Evolutionary conservation across 1,284 basidiomycete genomes (phyloP).

Genomic region (Cutaneotrichosporon dermatis): DNA sequence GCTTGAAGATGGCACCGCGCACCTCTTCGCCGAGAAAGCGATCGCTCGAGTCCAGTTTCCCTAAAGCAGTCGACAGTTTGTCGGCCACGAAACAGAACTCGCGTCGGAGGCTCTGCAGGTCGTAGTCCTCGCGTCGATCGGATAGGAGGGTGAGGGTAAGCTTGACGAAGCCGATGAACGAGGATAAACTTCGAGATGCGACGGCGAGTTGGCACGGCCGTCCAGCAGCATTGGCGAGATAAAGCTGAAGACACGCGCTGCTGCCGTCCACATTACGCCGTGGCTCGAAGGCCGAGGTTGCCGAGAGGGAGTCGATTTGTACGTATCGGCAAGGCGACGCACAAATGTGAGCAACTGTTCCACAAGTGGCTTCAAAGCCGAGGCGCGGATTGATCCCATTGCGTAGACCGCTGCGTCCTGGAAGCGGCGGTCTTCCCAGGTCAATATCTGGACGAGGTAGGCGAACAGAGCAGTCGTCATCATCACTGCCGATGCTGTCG

Average conservation of each 20-base stretch:
- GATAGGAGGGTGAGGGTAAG: conserved; percentile 74
- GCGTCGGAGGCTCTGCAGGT: conserved; percentile 74
- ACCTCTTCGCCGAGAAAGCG: conserved; percentile 70
- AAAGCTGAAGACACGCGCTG: conserved; percentile 84
- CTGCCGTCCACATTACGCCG: conserved; percentile 76
- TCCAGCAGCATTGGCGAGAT: conserved; percentile 73
- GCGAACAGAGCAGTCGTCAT: conserved; percentile 72
- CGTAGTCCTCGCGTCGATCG: conserved; percentile 66
- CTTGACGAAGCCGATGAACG: conserved; percentile 79
- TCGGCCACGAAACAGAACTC: conserved; percentile 88
- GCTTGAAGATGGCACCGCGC: conserved; percentile 72
- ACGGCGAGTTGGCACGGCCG: conserved; percentile 57
- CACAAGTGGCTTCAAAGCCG: conserved; percentile 71
- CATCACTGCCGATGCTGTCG: conserved; percentile 41
- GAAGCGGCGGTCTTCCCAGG: conserved; percentile 76
- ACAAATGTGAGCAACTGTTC: conserved; percentile 77
- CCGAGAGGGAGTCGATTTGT: conserved; percentile 42
- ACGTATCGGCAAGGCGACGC: conserved; percentile 63
- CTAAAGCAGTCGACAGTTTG: conserved; percentile 75
- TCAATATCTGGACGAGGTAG: conserved; percentile 78
- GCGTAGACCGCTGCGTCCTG: conserved; percentile 81
- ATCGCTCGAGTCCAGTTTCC: conserved; percentile 66
- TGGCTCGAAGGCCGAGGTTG: conserved; percentile 61
- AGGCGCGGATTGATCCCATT: conserved; percentile 76
- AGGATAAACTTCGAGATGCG: conserved; percentile 64